Evolutionary conservation across 129 eudicot species (phyloP).

Genomic region (Deinandra increscens): DNA sequence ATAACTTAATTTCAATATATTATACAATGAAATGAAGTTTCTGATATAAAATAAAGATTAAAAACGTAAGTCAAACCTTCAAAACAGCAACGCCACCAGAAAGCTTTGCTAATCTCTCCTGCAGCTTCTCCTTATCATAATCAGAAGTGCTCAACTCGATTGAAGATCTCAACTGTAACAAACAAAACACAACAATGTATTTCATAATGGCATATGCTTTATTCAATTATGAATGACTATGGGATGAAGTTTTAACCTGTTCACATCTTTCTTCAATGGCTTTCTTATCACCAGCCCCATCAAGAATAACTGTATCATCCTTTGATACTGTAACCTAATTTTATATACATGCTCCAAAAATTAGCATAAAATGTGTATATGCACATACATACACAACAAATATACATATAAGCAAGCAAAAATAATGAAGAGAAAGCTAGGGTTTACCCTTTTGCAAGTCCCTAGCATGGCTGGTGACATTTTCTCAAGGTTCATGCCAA

Average conservation of each 20-base stretch:
- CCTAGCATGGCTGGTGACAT: constrained; percentile 53
- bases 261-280: constrained; percentile 74
- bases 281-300: constrained; percentile 70
- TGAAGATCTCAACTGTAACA: constrained; percentile 41
- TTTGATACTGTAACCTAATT: constrained; percentile 55
- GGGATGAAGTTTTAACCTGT: constrained; percentile 22
- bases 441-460: constrained; percentile 56
- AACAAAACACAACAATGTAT: background rate
- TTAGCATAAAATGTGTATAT: background rate
- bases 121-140: constrained; percentile 60
- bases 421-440: background rate
- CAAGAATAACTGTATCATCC: constrained; percentile 67
- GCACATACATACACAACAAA: background rate
- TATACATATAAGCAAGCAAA: background rate
- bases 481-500: constrained; percentile 55
- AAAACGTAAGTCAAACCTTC: constrained; percentile 36
- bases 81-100: constrained; percentile 77
- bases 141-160: constrained; percentile 63
- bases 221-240: background rate
- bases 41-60: background rate
- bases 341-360: background rate
- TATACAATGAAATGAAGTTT: background rate
- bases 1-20: background rate
- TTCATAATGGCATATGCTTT: background rate
- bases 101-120: constrained; percentile 69